phyloP scores from a whole-genome alignment of 208 protist species.

The Novymonas esmeraldas region DNA sequence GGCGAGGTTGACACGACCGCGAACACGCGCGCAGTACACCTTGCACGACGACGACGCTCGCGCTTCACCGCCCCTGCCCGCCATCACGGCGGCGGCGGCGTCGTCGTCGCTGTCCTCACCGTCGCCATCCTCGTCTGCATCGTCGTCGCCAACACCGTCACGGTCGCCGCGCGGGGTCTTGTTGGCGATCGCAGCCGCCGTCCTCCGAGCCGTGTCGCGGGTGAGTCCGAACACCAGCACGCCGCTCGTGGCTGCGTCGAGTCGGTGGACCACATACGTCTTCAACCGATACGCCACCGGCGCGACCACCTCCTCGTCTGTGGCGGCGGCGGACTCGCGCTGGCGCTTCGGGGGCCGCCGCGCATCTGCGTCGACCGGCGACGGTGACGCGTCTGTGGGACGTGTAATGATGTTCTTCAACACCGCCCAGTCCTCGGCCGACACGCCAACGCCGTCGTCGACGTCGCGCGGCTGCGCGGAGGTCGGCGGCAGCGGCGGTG shows the following conservation, averaged over 20 bases:
- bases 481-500: neutral
- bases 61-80: neutral
- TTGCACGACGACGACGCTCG: conserved; percentile 36
- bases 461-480: neutral
- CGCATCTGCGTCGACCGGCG: neutral
- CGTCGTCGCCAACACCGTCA: neutral
- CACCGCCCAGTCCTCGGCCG: conserved; percentile 38
- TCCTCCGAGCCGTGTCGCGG: conserved; percentile 41
- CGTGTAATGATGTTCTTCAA: neutral
- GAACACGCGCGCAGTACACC: conserved; percentile 65
- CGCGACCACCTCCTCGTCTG: neutral
- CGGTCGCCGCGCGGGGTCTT: conserved; percentile 23
- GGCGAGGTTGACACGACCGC: conserved; percentile 45
- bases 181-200: conserved; percentile 47
- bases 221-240: conserved; percentile 82
- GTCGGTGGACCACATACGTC: conserved; percentile 78
- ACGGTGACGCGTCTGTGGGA: neutral
- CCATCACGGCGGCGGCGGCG: neutral
- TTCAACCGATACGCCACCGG: conserved; percentile 22
- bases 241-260: conserved; percentile 88
- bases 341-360: neutral
- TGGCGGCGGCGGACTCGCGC: neutral
- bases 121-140: neutral
- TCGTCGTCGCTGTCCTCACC: neutral
- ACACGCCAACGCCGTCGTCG: conserved; percentile 20